These are phyloP conservation scores for Tetracladium marchalianum DNA, from an alignment of 495 filamentous ascomycete genomes.

Conservation along the genomic window DNA sequence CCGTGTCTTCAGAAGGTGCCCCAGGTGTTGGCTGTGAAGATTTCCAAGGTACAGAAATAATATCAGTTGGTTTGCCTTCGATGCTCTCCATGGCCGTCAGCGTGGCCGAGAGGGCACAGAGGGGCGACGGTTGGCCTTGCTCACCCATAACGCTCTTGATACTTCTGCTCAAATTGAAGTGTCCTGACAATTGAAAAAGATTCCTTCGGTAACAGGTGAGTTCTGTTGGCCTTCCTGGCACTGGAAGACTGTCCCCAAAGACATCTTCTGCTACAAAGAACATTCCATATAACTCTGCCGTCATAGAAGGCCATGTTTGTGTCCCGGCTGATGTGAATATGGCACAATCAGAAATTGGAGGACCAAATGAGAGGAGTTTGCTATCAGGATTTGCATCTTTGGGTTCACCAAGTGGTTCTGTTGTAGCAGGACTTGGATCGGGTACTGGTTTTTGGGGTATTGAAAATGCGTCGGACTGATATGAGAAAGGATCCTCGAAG, in stretches of 20 bases:
- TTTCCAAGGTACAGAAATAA: constrained; percentile 91
- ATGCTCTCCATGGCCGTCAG: constrained; percentile 87
- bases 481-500: constrained; percentile 63
- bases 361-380: constrained; percentile 71
- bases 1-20: constrained; percentile 38
- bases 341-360: constrained; percentile 56
- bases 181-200: constrained; percentile 80
- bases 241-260: constrained; percentile 33
- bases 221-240: constrained; percentile 56
- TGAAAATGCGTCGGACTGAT: constrained; percentile 21
- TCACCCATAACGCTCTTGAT: constrained; percentile 69
- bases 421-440: constrained; percentile 24
- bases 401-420: constrained; percentile 29
- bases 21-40: constrained; percentile 45
- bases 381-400: constrained; percentile 37
- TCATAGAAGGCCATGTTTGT: constrained; percentile 47
- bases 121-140: constrained; percentile 62
- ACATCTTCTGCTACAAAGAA: constrained; percentile 82
- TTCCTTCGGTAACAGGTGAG: constrained; percentile 89
- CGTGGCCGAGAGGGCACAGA: constrained; percentile 64
- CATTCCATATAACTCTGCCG: constrained; percentile 86
- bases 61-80: constrained; percentile 78
- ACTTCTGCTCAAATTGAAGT: constrained; percentile 63
- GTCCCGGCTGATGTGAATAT: constrained; percentile 48
- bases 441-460: neutral